Base-by-base conservation (phyloP, 148 eudicot genomes). In the Hydrangea macrophylla region DNA sequence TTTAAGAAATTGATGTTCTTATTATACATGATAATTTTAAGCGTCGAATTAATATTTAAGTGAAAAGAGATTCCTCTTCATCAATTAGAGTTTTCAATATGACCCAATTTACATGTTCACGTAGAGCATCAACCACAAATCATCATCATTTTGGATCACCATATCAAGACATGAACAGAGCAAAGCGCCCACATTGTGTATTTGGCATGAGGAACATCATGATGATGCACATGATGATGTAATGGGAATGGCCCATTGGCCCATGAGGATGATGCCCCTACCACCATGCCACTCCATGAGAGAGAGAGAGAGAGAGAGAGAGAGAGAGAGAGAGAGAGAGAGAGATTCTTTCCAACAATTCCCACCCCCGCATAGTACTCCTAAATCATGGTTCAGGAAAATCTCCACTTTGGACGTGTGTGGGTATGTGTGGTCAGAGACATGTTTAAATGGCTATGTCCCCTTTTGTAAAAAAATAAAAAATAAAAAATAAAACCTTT, bases 171-270 rank as follows among this genome's bases (percentile, higher is more conserved):
- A 55, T 18, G 22, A 26, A 22, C 59, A 25, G 59, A 13, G 31
- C 20, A 26, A 44, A 9, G 13, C 8, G 22, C 18, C 27, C 17
- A 51, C 39, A 45, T 30, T 28, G 64, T 72, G 77, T 54, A 45
- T 39, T 50, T 58, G 67, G 51, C 48, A 59, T 32, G 75, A 40
- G 64, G 32, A 62, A 78, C 82, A 78, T 74, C 64, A 74, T 69
- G 42, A 60, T 65, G 62, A 70, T 74, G 64, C 37, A 74, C 9
- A 67, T 55, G 60, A 25, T 22, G 45, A 35, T 66, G 33, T 17
- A 33, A 66, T 26, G 15, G 26, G 58, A 22, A 17, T 28, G 26
- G 60, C 30, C 61, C 61, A 55, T 36, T 28, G 26, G 60, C 30
- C 61, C 61, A 55, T 36, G 61, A 55, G 26, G 51, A 67, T 67